phyloP scores from a whole-genome alignment of 495 filamentous ascomycete genomes.

The Amorphotheca resinae region DNA sequence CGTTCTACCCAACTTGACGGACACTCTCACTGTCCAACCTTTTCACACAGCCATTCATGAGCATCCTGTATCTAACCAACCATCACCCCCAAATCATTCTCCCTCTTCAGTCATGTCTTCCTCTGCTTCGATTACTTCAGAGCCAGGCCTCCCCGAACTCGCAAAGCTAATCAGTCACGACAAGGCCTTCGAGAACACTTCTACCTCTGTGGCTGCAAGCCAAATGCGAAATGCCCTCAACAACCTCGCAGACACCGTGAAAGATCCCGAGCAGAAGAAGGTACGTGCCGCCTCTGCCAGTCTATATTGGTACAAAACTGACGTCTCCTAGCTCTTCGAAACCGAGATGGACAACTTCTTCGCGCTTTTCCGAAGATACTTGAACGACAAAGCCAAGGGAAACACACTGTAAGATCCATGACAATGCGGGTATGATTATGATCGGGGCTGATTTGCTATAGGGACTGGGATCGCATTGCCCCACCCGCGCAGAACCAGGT shows the following conservation, averaged over 20 bases:
- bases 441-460: constrained; percentile 17
- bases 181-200: constrained; percentile 98
- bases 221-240: constrained; percentile 99
- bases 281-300: constrained; percentile 24
- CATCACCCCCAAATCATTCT: background rate
- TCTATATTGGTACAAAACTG: background rate
- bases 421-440: background rate
- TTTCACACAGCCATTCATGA: background rate
- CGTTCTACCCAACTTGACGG: background rate
- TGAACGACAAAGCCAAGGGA: constrained; percentile 98
- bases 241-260: constrained; percentile 77
- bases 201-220: constrained; percentile 89
- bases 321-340: constrained; percentile 56
- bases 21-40: background rate
- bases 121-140: background rate
- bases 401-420: constrained; percentile 55
- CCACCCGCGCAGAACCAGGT: constrained; percentile 87
- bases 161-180: constrained; percentile 9
- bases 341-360: constrained; percentile 99
- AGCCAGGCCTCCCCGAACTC: background rate
- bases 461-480: constrained; percentile 89
- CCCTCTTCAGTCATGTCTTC: background rate
- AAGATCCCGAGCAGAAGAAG: constrained; percentile 74
- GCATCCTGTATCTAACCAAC: background rate
- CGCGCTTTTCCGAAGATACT: constrained; percentile 89